Evolutionary conservation across 2,329 filamentous ascomycete genomes (phyloP).

Genomic region (Colletotrichum sansevieriae): DNA sequence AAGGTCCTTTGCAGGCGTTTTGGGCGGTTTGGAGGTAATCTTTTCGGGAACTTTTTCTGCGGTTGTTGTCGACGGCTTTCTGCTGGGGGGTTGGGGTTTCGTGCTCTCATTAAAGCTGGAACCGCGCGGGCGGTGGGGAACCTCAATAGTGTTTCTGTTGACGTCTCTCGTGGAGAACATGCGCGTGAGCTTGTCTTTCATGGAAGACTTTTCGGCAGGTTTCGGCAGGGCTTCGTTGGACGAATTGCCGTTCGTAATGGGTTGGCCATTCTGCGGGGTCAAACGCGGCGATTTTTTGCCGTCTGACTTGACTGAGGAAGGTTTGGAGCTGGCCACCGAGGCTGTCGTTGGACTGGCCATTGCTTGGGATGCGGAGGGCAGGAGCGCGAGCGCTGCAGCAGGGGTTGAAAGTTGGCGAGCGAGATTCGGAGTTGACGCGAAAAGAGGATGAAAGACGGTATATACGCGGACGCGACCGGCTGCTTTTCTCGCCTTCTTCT

Average conservation of each 20-base stretch:
- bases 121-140: slow-evolving; percentile 51
- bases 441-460: slow-evolving; percentile 28
- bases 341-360: slow-evolving; percentile 40
- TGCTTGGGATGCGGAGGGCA: slow-evolving; percentile 37
- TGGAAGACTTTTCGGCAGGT: slow-evolving; percentile 67
- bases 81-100: slow-evolving; percentile 56
- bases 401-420: slow-evolving; percentile 11
- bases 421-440: slow-evolving; percentile 14
- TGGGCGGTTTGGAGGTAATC: slow-evolving; percentile 51
- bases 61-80: slow-evolving; percentile 47
- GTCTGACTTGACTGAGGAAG: slow-evolving; percentile 63
- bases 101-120: slow-evolving; percentile 50
- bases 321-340: slow-evolving; percentile 61
- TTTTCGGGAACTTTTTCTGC: slow-evolving; percentile 48
- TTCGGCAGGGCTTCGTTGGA: slow-evolving; percentile 50
- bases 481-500: slow-evolving; percentile 15
- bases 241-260: slow-evolving; percentile 43
- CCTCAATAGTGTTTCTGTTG: slow-evolving; percentile 52
- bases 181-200: slow-evolving; percentile 74
- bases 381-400: slow-evolving; percentile 12
- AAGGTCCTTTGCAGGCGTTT: slow-evolving; percentile 49
- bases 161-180: slow-evolving; percentile 74
- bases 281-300: slow-evolving; percentile 55
- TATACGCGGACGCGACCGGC: slow-evolving; percentile 34
- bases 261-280: slow-evolving; percentile 55